Conservation (phyloP, 2,329 filamentous ascomycete genomes). For the Neonectria coccinea region DNA sequence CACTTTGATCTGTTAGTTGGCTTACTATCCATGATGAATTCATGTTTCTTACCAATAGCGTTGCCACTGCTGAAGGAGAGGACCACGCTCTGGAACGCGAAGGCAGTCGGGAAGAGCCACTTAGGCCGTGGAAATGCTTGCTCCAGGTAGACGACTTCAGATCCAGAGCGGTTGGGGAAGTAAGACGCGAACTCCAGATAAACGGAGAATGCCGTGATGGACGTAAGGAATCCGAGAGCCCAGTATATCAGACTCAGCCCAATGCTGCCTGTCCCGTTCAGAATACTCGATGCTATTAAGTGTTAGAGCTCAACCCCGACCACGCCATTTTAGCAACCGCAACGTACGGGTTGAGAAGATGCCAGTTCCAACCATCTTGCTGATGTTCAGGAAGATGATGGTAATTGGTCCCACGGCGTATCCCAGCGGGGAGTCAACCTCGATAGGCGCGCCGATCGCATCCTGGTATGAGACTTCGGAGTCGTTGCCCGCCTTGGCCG, state of each 20-base stretch:
- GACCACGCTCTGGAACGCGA: constrained; percentile 71
- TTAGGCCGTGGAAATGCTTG: constrained; percentile 73
- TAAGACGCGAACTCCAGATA: constrained; percentile 74
- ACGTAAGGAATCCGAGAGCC: constrained; percentile 71
- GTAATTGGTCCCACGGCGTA: constrained; percentile 67
- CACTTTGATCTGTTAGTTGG: constrained; percentile 51
- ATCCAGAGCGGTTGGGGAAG: constrained; percentile 74
- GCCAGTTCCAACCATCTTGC: constrained; percentile 72
- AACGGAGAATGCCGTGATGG: constrained; percentile 64
- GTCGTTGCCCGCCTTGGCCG: constrained; percentile 58
- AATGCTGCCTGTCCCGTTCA: constrained; percentile 70
- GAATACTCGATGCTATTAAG: constrained; percentile 64
- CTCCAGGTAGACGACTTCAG: constrained; percentile 75
- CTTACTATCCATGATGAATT: constrained; percentile 31
- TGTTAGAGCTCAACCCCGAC: neutral
- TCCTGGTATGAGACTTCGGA: constrained; percentile 67
- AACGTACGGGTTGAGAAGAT: constrained; percentile 71
- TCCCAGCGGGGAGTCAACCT: constrained; percentile 67
- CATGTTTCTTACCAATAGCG: constrained; percentile 59
- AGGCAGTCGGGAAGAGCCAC: constrained; percentile 72
- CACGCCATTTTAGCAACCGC: neutral
- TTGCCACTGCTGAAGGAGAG: constrained; percentile 75
- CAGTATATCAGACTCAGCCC: constrained; percentile 73
- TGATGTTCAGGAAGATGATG: constrained; percentile 69
- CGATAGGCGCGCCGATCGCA: constrained; percentile 70